Conservation (phyloP, 1,139 yeast species). For the Lodderomyces jiufengensis region DNA sequence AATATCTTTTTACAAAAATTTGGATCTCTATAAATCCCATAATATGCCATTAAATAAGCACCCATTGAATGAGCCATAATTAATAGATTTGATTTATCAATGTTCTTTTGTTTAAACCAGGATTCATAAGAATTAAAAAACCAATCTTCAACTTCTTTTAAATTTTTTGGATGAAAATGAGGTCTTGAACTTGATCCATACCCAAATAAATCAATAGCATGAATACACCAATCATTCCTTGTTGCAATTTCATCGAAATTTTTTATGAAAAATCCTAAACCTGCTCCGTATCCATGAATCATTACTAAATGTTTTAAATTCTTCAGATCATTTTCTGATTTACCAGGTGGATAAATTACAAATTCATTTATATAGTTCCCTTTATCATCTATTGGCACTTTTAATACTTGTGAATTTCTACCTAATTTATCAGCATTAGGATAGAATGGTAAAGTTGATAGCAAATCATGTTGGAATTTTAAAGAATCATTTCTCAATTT, state of each 20-base stretch:
- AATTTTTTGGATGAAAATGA: slow-evolving; percentile 27
- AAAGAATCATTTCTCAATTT: slow-evolving; percentile 36
- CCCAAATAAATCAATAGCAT: slow-evolving; percentile 71
- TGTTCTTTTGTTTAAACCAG: slow-evolving; percentile 40
- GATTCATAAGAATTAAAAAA: slow-evolving; percentile 48
- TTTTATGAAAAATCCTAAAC: slow-evolving; percentile 65
- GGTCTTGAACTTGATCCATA: slow-evolving; percentile 75
- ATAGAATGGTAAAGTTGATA: slow-evolving; percentile 39
- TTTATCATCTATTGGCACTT: slow-evolving; percentile 36
- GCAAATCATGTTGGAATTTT: slow-evolving; percentile 50
- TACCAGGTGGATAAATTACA: slow-evolving; percentile 47
- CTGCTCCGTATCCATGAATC: slow-evolving; percentile 80
- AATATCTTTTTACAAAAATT: slow-evolving; percentile 44
- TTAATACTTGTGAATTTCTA: slow-evolving; percentile 29
- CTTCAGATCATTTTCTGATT: slow-evolving; percentile 21
- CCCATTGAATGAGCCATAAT: slow-evolving; percentile 65
- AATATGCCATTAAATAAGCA: slow-evolving; percentile 50
- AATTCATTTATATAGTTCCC: slow-evolving; percentile 60
- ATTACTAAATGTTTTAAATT: slow-evolving; percentile 54
- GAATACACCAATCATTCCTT: slow-evolving; percentile 53
- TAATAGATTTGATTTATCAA: slow-evolving; percentile 31
- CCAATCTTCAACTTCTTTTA: slow-evolving; percentile 45
- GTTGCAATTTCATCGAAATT: slow-evolving; percentile 49
- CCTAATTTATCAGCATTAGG: slow-evolving; percentile 33
- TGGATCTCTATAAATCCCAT: slow-evolving; percentile 42